phyloP scores from a whole-genome alignment of 306 rosid genomes.

The Clitoria ternatea region DNA sequence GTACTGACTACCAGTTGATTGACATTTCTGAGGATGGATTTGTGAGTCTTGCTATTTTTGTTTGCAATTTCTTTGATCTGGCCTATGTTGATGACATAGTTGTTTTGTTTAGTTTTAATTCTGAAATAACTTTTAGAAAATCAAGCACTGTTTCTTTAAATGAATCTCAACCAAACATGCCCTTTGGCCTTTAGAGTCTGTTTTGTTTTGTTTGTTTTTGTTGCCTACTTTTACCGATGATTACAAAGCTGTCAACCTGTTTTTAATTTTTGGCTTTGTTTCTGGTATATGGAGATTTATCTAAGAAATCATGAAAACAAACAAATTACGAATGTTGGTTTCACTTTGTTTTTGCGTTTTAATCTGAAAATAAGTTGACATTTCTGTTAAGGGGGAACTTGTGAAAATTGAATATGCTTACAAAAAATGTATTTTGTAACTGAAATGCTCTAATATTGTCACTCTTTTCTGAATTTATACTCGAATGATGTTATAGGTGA shows the following conservation, averaged over 20 bases:
- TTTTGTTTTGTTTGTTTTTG: neutral
- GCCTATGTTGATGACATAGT: too few relatives aligned
- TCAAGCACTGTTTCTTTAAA: too few relatives aligned
- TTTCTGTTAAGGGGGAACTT: neutral
- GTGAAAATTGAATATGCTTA: neutral
- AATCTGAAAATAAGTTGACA: neutral
- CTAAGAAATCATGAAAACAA: neutral
- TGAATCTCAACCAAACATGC: too few relatives aligned
- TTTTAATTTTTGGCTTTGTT: neutral
- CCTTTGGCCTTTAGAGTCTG: too few relatives aligned
- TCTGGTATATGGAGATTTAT: neutral
- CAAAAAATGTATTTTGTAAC: neutral
- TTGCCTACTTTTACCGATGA: neutral
- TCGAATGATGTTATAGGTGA: conserved; percentile 38
- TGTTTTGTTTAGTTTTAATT: too few relatives aligned
- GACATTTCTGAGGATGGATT: conserved; percentile 53
- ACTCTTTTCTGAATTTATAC: neutral
- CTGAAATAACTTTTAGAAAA: too few relatives aligned
- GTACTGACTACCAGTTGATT: conserved; percentile 49
- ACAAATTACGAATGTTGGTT: neutral
- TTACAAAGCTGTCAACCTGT: neutral
- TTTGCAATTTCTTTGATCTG: neutral
- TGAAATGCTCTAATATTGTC: neutral
- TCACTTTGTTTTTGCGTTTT: neutral
- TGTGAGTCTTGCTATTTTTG: conserved; percentile 33